phyloP scores from a whole-genome alignment of 257 asterid genomes.

The Cordia subcordata region DNA sequence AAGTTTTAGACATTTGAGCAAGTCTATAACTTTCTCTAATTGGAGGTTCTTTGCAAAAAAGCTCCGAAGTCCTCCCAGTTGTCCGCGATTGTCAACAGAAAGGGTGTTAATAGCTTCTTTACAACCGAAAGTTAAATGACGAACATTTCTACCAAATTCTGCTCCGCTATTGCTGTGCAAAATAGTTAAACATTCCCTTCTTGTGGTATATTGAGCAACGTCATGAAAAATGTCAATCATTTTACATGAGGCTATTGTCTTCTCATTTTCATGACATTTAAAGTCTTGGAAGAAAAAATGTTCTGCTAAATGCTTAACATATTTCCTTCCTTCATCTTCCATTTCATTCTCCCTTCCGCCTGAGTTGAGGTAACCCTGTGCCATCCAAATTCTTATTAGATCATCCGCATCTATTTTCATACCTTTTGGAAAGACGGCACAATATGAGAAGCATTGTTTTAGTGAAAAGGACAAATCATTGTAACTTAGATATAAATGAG shows the following conservation, averaged over 20 bases:
- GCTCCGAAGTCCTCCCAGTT: background rate
- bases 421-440: constrained; percentile 1
- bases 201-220: background rate
- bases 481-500: constrained; percentile 21
- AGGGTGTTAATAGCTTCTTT: background rate
- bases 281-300: constrained; percentile 17
- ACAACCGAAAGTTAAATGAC: background rate
- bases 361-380: constrained; percentile 15
- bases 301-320: constrained; percentile 12
- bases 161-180: background rate
- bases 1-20: no score
- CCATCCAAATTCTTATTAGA: constrained; percentile 19
- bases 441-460: background rate
- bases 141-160: background rate
- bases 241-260: background rate
- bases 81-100: no score
- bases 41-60: background rate
- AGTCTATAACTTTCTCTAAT: background rate
- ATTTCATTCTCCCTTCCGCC: constrained; percentile 4
- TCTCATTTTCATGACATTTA: background rate
- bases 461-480: constrained; percentile 12
- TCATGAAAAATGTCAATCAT: constrained; percentile 1
- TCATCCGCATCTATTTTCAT: constrained; percentile 15
- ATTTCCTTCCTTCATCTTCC: constrained; percentile 18
- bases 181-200: background rate